phyloP scores from a whole-genome alignment of 768 basidiomycete species.

The Lanmaoa rubissima region DNA sequence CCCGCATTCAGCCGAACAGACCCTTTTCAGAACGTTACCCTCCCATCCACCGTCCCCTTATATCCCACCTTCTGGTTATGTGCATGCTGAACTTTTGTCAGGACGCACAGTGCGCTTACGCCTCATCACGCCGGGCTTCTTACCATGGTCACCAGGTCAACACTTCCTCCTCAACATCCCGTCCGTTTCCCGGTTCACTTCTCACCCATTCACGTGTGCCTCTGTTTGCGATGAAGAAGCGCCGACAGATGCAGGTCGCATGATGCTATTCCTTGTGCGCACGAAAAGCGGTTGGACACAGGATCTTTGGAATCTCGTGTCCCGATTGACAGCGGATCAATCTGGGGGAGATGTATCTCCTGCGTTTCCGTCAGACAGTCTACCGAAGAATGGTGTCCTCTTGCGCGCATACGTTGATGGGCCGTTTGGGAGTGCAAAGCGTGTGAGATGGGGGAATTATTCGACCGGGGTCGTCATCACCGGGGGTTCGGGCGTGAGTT shows the following conservation, averaged over 20 bases:
- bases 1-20: neutral
- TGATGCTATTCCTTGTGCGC: constrained; percentile 65
- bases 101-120: constrained; percentile 71
- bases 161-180: constrained; percentile 71
- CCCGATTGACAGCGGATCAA: constrained; percentile 35
- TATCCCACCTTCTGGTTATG: constrained; percentile 64
- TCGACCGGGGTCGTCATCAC: constrained; percentile 61
- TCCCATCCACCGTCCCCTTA: constrained; percentile 23
- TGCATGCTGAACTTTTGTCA: constrained; percentile 64
- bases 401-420: constrained; percentile 61
- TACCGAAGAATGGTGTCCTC: constrained; percentile 49
- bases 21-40: neutral
- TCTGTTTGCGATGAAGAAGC: constrained; percentile 53
- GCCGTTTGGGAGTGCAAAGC: constrained; percentile 63
- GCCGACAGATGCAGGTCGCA: constrained; percentile 45
- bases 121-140: constrained; percentile 50
- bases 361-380: neutral
- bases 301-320: constrained; percentile 58
- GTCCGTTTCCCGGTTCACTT: constrained; percentile 54
- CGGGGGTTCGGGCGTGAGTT: constrained; percentile 77
- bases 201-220: constrained; percentile 74
- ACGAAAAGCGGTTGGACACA: constrained; percentile 69
- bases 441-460: constrained; percentile 58
- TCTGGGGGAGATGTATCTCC: constrained; percentile 27
- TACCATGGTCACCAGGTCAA: constrained; percentile 77